phyloP scores from a whole-genome alignment of 257 asterid species.

The Orobanche coerulescens region DNA sequence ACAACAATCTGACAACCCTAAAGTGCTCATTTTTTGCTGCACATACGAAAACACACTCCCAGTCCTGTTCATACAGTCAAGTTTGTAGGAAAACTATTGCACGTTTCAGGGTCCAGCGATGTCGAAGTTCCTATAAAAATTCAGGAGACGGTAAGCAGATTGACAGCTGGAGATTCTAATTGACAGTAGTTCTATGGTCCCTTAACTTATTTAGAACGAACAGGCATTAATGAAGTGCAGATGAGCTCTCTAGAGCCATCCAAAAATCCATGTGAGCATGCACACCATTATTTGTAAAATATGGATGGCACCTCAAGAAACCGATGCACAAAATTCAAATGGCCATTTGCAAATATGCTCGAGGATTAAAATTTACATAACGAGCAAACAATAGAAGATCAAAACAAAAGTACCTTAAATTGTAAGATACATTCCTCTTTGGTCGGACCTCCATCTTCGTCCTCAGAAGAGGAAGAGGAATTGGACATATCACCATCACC shows the following conservation, averaged over 20 bases:
- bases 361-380: not conserved
- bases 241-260: not conserved
- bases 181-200: not conserved
- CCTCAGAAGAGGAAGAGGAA: conserved; percentile 91
- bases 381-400: not conserved
- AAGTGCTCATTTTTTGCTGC: not conserved
- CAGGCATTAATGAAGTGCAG: conserved; percentile 4
- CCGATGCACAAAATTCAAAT: conserved; percentile 6
- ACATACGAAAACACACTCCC: not conserved
- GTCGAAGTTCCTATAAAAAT: not conserved
- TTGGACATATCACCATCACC: conserved; percentile 68
- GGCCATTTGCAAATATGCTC: not conserved
- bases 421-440: conserved; percentile 75
- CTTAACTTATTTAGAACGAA: not conserved
- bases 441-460: conserved; percentile 76
- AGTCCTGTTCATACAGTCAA: not conserved
- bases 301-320: not conserved
- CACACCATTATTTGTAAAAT: not conserved
- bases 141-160: not conserved
- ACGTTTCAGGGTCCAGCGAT: not conserved
- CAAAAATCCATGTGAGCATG: not conserved
- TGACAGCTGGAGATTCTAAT: conserved; percentile 5
- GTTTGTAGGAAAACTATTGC: not conserved
- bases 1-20: not conserved
- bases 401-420: conserved; percentile 58